Evolutionary conservation across 2,329 filamentous ascomycete species (phyloP).

Genomic region (Fusarium sp.): DNA sequence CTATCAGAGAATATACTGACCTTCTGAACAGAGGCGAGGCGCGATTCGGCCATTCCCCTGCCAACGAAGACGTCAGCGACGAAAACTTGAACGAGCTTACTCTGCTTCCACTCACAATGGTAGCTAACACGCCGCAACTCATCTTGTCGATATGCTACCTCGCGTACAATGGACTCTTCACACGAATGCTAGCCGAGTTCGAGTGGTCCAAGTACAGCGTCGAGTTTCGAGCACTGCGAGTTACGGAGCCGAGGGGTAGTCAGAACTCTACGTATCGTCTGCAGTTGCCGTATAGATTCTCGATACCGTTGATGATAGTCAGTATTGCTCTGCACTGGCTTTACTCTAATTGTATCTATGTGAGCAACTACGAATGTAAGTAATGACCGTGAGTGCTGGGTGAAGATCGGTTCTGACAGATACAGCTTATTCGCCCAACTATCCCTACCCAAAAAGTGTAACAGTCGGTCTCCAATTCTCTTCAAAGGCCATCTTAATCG

Average conservation of each 20-base stretch:
- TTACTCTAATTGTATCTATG: conserved; percentile 35
- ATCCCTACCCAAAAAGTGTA: not conserved
- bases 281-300: conserved; percentile 39
- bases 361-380: conserved; percentile 36
- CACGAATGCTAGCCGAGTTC: conserved; percentile 35
- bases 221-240: conserved; percentile 20
- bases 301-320: conserved; percentile 30
- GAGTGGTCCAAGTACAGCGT: conserved; percentile 31
- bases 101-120: conserved; percentile 10
- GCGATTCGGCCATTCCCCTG: conserved; percentile 8
- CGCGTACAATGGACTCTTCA: conserved; percentile 30
- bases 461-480: conserved; percentile 24
- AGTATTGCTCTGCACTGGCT: conserved; percentile 39
- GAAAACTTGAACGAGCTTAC: rapidly evolving
- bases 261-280: conserved; percentile 38
- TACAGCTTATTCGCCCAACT: not conserved
- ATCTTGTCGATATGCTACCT: conserved; percentile 32
- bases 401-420: not conserved
- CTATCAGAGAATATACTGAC: not conserved
- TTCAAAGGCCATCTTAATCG: conserved; percentile 21
- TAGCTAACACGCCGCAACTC: conserved; percentile 30
- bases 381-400: rapidly evolving
- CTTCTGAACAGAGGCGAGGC: not conserved
- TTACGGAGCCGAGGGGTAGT: conserved; percentile 24
- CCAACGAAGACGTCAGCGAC: not conserved